Evolutionary conservation across 805 yeast species (phyloP), one percentile per base, ranked within the genome.

Genomic region (Metschnikowia orientalis): DNA sequence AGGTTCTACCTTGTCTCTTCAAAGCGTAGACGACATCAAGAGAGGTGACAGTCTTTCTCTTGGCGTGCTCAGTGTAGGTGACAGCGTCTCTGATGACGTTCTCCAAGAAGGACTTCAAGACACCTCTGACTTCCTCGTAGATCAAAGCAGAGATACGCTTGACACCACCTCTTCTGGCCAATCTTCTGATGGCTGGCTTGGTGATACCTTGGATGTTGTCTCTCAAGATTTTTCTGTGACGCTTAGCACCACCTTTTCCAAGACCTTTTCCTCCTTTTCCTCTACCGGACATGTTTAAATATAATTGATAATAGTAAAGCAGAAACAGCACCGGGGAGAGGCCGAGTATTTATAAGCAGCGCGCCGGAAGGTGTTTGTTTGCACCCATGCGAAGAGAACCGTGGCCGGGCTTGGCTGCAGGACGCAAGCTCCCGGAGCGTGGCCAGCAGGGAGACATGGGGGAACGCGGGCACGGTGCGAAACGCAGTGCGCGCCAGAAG

Each of bases 91-190:
- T 87, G 73, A 90, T 90, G 54, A 92, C 96, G 62, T 85, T 81
- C 73, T 87, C 96, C 65, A 90, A 79, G 83, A 90, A 90, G 38
- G 95, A 76, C 75, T 89, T 89, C 53, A 90, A 77, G 53, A 92
- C 97, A 54, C 83, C 89, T 78, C 98, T 88, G 62, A 92, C 95
- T 76, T 90, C 97, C 74, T 90, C 98, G 77, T 90, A 90, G 68
- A 90, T 90, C 65, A 89, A 76, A 68, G 95, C 97, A 47, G 97
- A 90, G 61, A 90, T 90, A 85, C 98, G 95, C 83, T 90, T 90
- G 64, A 90, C 98, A 89, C 98, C 98, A 76, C 98, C 98, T 86
- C 98, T 88, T 82, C 98, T 90, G 34, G 98, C 98, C 60, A 90
- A 83, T 86, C 98, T 90, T 79, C 98, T 88, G 64, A 90, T 90